Evolutionary conservation across 495 filamentous ascomycete species (phyloP).

Genomic region (Glutinoglossum americanum): DNA sequence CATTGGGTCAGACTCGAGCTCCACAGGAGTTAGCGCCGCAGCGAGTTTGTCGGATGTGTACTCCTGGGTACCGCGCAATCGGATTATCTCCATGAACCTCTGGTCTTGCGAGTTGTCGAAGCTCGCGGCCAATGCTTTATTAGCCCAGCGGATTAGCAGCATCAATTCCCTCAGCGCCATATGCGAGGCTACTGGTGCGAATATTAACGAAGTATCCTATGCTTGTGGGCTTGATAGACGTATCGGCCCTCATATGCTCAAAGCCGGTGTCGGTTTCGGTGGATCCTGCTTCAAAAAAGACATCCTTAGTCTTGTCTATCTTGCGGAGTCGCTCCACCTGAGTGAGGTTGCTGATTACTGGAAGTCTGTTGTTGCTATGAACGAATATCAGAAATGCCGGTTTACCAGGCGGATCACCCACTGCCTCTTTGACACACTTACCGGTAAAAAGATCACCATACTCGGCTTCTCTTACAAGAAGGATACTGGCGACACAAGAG

Average conservation of each 20-base stretch:
- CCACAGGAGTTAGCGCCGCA: conserved; percentile 37
- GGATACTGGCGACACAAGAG: conserved; percentile 56
- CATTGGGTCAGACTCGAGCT: conserved; percentile 44
- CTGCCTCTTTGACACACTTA: conserved; percentile 45
- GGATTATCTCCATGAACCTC: conserved; percentile 50
- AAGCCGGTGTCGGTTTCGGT: conserved; percentile 60
- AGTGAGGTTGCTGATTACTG: conserved; percentile 61
- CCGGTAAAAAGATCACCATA: conserved; percentile 48
- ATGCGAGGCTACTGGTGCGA: conserved; percentile 58
- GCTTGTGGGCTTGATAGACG: conserved; percentile 49
- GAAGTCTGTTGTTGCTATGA: conserved; percentile 49
- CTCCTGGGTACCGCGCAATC: conserved; percentile 42
- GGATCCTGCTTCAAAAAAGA: conserved; percentile 74
- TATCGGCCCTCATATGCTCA: conserved; percentile 54
- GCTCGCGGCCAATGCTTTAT: conserved; percentile 59
- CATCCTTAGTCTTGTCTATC: conserved; percentile 51
- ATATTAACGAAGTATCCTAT: conserved; percentile 48
- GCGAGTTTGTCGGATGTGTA: conserved; percentile 42
- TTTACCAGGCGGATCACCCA: conserved; percentile 41
- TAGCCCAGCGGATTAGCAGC: conserved; percentile 67
- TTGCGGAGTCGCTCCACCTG: conserved; percentile 46
- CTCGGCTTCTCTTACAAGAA: conserved; percentile 74
- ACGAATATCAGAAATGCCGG: conserved; percentile 52
- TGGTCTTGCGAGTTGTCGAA: conserved; percentile 71
- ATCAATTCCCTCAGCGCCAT: conserved; percentile 65